A percentile compares a stretch with the other conserved stretches of the same genome.
Conservation (phyloP, 202 grass and related monocot species). For the Brachypodium distachyon region DNA sequence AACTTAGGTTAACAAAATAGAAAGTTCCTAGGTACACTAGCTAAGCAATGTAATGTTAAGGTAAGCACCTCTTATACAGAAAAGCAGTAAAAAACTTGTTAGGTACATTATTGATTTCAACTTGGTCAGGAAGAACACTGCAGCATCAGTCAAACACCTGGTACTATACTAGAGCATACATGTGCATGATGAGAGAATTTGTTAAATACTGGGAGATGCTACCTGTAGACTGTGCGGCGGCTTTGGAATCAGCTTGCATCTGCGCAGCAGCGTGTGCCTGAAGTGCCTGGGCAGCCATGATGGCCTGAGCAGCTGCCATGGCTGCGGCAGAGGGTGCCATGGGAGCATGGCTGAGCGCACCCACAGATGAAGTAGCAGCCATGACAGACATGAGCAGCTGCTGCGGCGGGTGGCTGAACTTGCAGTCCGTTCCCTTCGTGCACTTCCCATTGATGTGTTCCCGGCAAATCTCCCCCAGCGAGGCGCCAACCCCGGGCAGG, state of each 20-base stretch:
- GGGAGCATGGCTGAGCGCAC: slow-evolving; percentile 44
- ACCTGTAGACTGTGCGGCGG: slow-evolving; percentile 40
- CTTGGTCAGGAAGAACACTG: not conserved
- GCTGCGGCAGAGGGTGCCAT: slow-evolving; percentile 89
- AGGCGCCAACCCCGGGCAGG: slow-evolving; percentile 70
- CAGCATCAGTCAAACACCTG: not conserved
- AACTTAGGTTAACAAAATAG: not conserved
- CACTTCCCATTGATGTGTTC: slow-evolving; percentile 76
- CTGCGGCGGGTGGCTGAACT: slow-evolving; percentile 71
- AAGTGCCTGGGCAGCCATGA: slow-evolving; percentile 82
- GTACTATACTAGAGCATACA: not conserved
- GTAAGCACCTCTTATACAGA: not conserved
- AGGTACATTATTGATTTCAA: not conserved
- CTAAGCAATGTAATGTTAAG: not conserved
- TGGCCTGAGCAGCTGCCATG: slow-evolving; percentile 95
- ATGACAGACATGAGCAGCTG: slow-evolving; percentile 68
- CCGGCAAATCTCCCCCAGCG: slow-evolving; percentile 75
- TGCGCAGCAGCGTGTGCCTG: slow-evolving; percentile 76
- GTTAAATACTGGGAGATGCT: not conserved
- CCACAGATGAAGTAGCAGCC: slow-evolving; percentile 60
- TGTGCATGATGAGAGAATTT: not conserved
- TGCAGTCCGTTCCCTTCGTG: slow-evolving; percentile 46
- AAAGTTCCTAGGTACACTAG: not conserved
- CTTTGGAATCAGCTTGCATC: slow-evolving; percentile 49
- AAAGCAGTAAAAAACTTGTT: not conserved